Percentiles rank a stretch among this genome's conserved stretches.
These are phyloP conservation scores for Starmerella sirachaensis DNA, from an alignment of 805 yeast species.

Conservation along the genomic window DNA sequence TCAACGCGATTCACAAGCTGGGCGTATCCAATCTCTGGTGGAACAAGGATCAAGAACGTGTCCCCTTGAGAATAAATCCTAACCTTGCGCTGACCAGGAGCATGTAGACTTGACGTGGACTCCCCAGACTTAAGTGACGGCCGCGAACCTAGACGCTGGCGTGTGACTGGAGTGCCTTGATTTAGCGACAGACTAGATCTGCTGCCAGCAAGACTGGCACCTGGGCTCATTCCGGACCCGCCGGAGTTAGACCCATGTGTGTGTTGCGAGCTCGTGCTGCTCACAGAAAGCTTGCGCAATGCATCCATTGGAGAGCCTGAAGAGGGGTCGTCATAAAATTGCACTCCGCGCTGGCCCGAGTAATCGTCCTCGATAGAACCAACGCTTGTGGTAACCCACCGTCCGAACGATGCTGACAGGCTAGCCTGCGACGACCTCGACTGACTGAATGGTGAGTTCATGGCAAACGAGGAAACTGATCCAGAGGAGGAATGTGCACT, in stretches of 20 bases:
- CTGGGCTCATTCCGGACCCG: conserved; percentile 6
- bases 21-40: conserved; percentile 38
- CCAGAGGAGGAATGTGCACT: neutral
- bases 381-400: conserved; percentile 8
- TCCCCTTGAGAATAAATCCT: conserved; percentile 28
- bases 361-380: conserved; percentile 13
- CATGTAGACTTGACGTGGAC: conserved; percentile 11
- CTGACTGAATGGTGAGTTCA: neutral
- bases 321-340: conserved; percentile 15
- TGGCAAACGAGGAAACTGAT: neutral
- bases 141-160: neutral
- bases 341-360: conserved; percentile 12
- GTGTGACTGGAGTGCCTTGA: conserved; percentile 2
- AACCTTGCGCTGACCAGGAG: conserved; percentile 25
- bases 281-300: conserved; percentile 18
- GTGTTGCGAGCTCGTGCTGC: conserved; percentile 16
- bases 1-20: conserved; percentile 49
- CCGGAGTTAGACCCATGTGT: conserved; percentile 7
- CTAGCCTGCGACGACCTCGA: conserved; percentile 9
- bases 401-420: conserved; percentile 6
- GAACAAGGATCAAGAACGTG: conserved; percentile 54
- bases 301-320: conserved; percentile 17
- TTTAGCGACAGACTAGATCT: conserved; percentile 5
- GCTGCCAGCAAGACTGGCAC: no score
- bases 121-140: conserved; percentile 4